phyloP scores from a whole-genome alignment of 139 green algal genomes.

The Pseudopediastrum boryanum region DNA sequence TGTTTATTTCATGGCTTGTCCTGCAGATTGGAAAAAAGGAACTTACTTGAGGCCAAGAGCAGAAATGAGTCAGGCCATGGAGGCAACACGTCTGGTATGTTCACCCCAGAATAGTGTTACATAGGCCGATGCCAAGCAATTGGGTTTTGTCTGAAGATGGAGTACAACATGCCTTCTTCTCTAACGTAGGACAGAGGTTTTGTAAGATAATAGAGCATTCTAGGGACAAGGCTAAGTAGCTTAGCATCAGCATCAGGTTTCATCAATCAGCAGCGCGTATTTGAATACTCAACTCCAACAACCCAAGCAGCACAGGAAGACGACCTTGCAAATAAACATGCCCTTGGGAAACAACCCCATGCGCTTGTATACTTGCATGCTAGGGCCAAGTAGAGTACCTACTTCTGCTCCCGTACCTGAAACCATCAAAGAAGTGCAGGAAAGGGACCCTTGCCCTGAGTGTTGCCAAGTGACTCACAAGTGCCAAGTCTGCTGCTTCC shows the following conservation, averaged over 20 bases:
- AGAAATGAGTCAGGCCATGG: too few relatives aligned
- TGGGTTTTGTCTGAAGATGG: not conserved
- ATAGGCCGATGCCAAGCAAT: too few relatives aligned
- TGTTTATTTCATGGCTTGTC: conserved; percentile 36
- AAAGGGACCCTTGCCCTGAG: conserved; percentile 35
- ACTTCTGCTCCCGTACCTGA: not conserved
- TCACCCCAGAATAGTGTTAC: not conserved
- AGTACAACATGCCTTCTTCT: not conserved
- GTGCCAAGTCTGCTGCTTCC: conserved; percentile 60
- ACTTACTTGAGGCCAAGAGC: not conserved
- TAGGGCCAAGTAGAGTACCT: not conserved
- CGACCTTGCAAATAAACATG: not conserved
- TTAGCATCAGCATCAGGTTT: not conserved
- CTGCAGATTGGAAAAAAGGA: not conserved
- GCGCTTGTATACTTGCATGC: not conserved
- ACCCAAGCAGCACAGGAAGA: too few relatives aligned
- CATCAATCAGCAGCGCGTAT: not conserved
- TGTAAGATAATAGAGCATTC: not conserved
- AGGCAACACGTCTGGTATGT: not conserved
- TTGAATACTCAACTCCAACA: too few relatives aligned
- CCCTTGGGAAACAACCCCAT: not conserved
- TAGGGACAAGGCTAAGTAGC: too few relatives aligned
- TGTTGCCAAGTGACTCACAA: conserved; percentile 57
- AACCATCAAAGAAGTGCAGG: conserved; percentile 22
- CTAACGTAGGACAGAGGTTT: not conserved